Evolutionary conservation across 2,329 filamentous ascomycete species (phyloP), one percentile per base, ranked within the genome.

Genomic region (Orbilia oligospora): DNA sequence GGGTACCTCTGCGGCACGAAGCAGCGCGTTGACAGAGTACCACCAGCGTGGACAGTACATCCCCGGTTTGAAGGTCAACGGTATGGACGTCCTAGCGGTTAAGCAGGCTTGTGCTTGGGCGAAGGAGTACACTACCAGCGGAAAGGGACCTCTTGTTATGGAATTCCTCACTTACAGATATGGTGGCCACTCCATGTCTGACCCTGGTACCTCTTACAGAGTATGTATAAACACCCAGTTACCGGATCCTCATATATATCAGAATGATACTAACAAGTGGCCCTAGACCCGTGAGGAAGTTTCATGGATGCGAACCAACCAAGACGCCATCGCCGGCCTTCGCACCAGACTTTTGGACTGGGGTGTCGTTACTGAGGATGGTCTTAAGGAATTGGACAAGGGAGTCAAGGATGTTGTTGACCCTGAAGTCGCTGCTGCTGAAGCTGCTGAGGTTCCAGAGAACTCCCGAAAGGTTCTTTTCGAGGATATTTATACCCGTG

Each of bases 11-110:
- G 95, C 96, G 82, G 91, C 92, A 86, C 94, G 96, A 83, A 94
- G 96, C 80, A 95, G 96, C 79, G 96, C 96, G 83, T 87, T 97
- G 85, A 98, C 96, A 86, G 96, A 99, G 86, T 99, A 99, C 91
- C 98, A 99, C 91, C 98, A 98, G 91, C 95, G 96, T 87, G 96
- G 96, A 82, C 96, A 99, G 88, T 99, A 98, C 89, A 99, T 99
- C 82, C 95, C 96, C 75, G 96, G 96, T 88, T 90, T 99, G 83
- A 99, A 99, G 90, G 93, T 99, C 86, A 99, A 99, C 87, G 96
- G 93, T 84, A 99, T 99, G 96, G 96, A 99, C 85, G 94, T 97
- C 83, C 92, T 99, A 80, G 95, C 96, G 81, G 95, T 97, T 86
- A 97, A 97, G 90, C 94, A 95, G 67, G 96, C 96, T 81, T 94